A percentile compares a stretch with the other conserved stretches of the same genome.
phyloP scores from a whole-genome alignment of 208 protist genomes.

The Trypanosoma platydactyli region DNA sequence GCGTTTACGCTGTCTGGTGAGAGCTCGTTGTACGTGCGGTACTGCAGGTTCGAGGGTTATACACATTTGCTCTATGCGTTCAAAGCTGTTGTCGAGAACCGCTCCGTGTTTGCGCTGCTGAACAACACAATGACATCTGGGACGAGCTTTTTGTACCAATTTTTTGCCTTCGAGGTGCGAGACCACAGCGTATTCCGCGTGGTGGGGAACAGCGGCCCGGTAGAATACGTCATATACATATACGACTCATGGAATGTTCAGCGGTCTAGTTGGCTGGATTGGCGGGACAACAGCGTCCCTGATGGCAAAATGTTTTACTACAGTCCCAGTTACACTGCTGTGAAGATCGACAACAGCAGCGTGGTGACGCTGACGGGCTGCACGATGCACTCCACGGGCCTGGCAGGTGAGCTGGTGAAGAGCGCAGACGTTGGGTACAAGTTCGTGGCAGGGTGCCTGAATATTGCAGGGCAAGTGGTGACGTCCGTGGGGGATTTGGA shows the following conservation, averaged over 20 bases:
- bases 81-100: neutral
- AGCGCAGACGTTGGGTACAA: neutral
- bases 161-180: neutral
- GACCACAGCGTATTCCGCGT: slow-evolving; percentile 9
- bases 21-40: slow-evolving; percentile 11
- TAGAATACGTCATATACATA: neutral
- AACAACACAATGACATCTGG: slow-evolving; percentile 1
- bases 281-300: slow-evolving; percentile 1
- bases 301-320: neutral
- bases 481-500: neutral
- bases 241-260: slow-evolving; percentile 3
- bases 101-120: slow-evolving; percentile 3
- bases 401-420: neutral
- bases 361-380: neutral
- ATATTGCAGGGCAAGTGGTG: neutral
- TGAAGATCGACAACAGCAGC: slow-evolving; percentile 1
- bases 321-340: neutral
- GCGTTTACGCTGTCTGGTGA: slow-evolving; percentile 4
- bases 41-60: neutral
- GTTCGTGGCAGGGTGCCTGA: slow-evolving; percentile 12
- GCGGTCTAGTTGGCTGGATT: slow-evolving; percentile 6
- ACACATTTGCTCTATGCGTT: neutral
- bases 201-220: neutral
- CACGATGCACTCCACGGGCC: neutral
- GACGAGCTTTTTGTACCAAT: too few species aligned